Base-by-base conservation (phyloP, 202 grass and related monocot species). In the Miscanthus sacchariflorus region DNA sequence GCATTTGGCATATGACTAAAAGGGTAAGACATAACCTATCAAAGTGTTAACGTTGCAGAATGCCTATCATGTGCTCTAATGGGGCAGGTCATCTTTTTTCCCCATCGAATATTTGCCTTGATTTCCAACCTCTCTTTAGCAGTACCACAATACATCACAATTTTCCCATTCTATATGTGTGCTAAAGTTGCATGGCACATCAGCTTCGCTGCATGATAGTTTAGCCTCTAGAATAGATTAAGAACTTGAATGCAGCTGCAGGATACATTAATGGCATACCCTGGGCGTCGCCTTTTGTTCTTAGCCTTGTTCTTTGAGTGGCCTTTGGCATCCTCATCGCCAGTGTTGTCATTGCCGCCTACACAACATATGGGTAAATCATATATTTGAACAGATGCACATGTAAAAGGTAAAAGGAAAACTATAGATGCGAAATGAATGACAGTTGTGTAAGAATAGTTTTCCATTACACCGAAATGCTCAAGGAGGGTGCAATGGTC, bases 271-370 rank as follows among this genome's bases (percentile, higher is more conserved):
- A 87, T 33, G 48, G 59, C 84, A 71, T 91, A 95, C 94, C 89
- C 94, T 81, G 87, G 90, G 61, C 91, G 87, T 64, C 89, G 87
- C 7, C 72, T 81, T 82, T 99, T 99, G 73, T 89, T 91, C 84
- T 99, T 96, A 90, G 83, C 93, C 82, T 93, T 99, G 91, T 54
- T 85, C 88, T 91, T 99, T 12, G 77, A 83, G 79, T 90, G 78
- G 52, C 42, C 61, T 81, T 99, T 99, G 27, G n/a, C 38, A 80
- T 94, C 95, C 89, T 96, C 92, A 71, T 88, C 92, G 3, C 88
- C 87, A 40, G 74, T 85, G 44, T 87, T 91, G 35, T 96, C 91
- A 74, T 88, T 82, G 42, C 78, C 87, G 24, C 92, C 97, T 99
- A 85, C 71, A 87, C 15, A 64, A 85, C 58, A 87, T 84, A 69